phyloP scores from a whole-genome alignment of 2,329 filamentous ascomycete genomes.

The Hymenoscyphus fraxineus region DNA sequence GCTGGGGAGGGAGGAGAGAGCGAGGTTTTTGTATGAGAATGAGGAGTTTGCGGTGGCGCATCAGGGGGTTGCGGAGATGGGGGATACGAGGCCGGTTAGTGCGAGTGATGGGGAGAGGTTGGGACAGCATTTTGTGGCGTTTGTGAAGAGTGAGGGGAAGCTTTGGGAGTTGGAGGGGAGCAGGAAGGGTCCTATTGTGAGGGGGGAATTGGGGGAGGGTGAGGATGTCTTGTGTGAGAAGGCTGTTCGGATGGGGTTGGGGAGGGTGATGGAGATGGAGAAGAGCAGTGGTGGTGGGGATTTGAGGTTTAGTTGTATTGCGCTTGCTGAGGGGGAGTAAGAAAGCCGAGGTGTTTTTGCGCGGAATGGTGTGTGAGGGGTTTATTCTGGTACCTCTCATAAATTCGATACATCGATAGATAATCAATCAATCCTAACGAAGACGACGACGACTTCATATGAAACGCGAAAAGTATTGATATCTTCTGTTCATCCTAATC shows the following conservation, averaged over 20 bases:
- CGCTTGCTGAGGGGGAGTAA: conserved; percentile 10
- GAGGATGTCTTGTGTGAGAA: conserved; percentile 74
- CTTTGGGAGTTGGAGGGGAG: conserved; percentile 72
- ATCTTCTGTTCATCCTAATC: too few species aligned
- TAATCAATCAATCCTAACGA: too few species aligned
- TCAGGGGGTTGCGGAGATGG: conserved; percentile 80
- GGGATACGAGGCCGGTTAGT: conserved; percentile 65
- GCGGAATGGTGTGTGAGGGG: not conserved
- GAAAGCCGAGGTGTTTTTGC: not conserved
- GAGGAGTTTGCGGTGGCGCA: conserved; percentile 75
- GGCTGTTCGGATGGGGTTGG: conserved; percentile 59
- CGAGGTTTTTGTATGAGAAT: conserved; percentile 74
- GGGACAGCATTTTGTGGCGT: conserved; percentile 14
- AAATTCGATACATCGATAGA: too few species aligned
- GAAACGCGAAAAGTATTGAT: too few species aligned
- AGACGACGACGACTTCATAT: too few species aligned
- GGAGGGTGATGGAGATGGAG: conserved; percentile 20
- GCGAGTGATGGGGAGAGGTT: conserved; percentile 59
- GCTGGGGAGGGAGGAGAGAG: conserved; percentile 62
- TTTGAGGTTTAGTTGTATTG: conserved; percentile 21
- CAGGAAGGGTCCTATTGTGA: conserved; percentile 54
- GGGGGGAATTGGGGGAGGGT: conserved; percentile 44
- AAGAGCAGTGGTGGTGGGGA: conserved; percentile 12
- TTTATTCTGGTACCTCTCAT: too few species aligned
- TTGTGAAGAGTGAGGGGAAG: conserved; percentile 14